Conservation (phyloP, 352 stramenopile species). For the Phytophthora megakarya region DNA sequence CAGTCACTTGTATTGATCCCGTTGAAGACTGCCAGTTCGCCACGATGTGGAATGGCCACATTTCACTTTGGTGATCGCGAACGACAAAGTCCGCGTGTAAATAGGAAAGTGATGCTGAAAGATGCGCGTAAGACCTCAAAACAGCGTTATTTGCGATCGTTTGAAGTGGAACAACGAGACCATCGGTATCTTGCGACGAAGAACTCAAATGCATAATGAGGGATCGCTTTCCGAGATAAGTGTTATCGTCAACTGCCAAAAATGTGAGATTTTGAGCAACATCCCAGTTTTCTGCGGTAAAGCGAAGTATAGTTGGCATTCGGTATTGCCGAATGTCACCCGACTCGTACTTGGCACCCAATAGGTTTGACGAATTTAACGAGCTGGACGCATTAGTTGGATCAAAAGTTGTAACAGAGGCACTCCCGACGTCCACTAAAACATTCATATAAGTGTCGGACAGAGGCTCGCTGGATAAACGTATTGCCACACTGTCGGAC, state of each 20-base stretch:
- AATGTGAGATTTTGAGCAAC: constrained; percentile 54
- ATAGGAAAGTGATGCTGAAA: constrained; percentile 45
- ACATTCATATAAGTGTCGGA: constrained; percentile 49
- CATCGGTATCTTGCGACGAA: constrained; percentile 34
- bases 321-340: constrained; percentile 36
- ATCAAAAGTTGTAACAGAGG: constrained; percentile 46
- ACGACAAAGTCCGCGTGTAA: constrained; percentile 49
- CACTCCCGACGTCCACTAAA: constrained; percentile 31
- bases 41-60: constrained; percentile 50
- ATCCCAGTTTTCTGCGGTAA: constrained; percentile 67
- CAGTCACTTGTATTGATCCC: constrained; percentile 40
- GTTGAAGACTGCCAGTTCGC: constrained; percentile 39
- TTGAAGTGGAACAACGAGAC: constrained; percentile 40
- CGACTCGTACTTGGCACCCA: constrained; percentile 51
- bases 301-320: constrained; percentile 51
- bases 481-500: constrained; percentile 38
- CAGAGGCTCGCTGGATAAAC: constrained; percentile 63
- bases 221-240: constrained; percentile 54
- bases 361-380: constrained; percentile 18
- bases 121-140: constrained; percentile 18
- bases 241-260: constrained; percentile 67
- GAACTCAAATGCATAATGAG: constrained; percentile 42
- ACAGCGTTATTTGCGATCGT: constrained; percentile 28
- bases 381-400: constrained; percentile 35
- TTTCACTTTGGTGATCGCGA: constrained; percentile 17